These are phyloP conservation scores for Aspergillus calidoustus DNA, from an alignment of 2,329 filamentous ascomycete genomes.

Conservation along the genomic window DNA sequence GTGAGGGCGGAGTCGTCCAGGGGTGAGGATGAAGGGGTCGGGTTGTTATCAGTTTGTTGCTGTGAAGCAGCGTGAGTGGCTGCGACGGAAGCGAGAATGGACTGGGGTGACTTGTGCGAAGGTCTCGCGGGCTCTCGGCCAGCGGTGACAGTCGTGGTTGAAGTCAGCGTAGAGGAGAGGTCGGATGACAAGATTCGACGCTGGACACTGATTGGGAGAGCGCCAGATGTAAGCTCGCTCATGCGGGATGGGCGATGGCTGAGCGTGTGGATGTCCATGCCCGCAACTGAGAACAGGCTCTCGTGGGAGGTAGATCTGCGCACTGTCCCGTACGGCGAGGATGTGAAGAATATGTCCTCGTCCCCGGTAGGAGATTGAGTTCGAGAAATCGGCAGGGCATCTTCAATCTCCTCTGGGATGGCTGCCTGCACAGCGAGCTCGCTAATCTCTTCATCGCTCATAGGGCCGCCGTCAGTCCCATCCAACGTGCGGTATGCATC, in stretches of 20 bases:
- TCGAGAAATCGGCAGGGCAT: conserved; percentile 23
- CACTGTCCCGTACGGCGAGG: conserved; percentile 50
- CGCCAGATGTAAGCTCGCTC: conserved; percentile 57
- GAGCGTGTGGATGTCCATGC: conserved; percentile 87
- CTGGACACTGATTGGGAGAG: conserved; percentile 46
- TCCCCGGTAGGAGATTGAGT: conserved; percentile 21
- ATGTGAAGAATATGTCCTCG: conserved; percentile 32
- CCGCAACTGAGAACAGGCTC: conserved; percentile 83
- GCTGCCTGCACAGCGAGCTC: conserved; percentile 34
- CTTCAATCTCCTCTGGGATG: conserved; percentile 47
- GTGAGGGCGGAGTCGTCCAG: conserved; percentile 28
- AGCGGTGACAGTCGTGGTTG: conserved; percentile 41
- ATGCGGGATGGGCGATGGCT: conserved; percentile 77
- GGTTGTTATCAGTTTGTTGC: conserved; percentile 24
- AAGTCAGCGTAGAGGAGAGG: conserved; percentile 45
- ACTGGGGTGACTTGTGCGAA: conserved; percentile 35
- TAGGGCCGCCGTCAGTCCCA: conserved; percentile 15
- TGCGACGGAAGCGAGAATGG: conserved; percentile 44
- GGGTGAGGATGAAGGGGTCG: conserved; percentile 29
- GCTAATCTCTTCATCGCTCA: conserved; percentile 26
- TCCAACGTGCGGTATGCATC: conserved; percentile 53
- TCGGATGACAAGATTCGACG: conserved; percentile 53
- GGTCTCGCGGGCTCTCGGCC: conserved; percentile 33
- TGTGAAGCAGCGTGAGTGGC: conserved; percentile 26
- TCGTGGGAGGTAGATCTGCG: conserved; percentile 79